Evolutionary conservation across 1,284 basidiomycete genomes (phyloP).

Genomic region (Apiotrichum mycotoxinovorans): DNA sequence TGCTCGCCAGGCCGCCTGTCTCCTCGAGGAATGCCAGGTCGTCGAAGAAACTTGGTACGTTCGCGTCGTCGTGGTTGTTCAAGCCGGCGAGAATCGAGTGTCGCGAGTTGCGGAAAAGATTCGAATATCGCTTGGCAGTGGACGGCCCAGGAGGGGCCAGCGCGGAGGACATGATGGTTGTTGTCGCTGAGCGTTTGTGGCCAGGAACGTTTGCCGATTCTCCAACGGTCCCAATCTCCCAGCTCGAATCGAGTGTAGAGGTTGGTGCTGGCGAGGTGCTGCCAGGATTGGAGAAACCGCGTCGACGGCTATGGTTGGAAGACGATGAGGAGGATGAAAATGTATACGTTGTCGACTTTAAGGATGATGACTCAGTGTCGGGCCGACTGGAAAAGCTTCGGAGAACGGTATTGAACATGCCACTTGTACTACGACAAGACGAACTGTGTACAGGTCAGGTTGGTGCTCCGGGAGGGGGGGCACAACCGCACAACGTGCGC

Average conservation of each 20-base stretch:
- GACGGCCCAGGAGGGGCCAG: neutral
- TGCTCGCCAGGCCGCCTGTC: neutral
- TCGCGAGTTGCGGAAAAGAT: neutral
- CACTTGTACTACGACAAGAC: too few relatives aligned
- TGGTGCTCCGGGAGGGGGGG: too few relatives aligned
- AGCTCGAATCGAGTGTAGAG: neutral
- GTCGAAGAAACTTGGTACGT: neutral
- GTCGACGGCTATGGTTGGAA: too few relatives aligned
- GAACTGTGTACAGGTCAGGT: too few relatives aligned
- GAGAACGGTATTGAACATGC: too few relatives aligned
- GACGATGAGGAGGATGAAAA: too few relatives aligned
- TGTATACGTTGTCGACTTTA: too few relatives aligned
- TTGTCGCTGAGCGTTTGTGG: neutral
- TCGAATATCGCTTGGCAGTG: constrained; percentile 2
- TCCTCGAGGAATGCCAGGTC: constrained; percentile 2
- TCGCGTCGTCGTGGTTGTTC: neutral
- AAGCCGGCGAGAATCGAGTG: neutral
- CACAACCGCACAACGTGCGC: too few relatives aligned
- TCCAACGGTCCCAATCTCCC: neutral
- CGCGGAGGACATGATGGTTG: neutral
- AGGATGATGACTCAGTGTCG: too few relatives aligned
- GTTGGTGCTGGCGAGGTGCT: neutral
- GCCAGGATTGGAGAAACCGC: too few relatives aligned
- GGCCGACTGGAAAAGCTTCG: too few relatives aligned
- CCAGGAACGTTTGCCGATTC: neutral